Conservation (phyloP, 108 stramenopile species). For the Skeletonema potamos region DNA sequence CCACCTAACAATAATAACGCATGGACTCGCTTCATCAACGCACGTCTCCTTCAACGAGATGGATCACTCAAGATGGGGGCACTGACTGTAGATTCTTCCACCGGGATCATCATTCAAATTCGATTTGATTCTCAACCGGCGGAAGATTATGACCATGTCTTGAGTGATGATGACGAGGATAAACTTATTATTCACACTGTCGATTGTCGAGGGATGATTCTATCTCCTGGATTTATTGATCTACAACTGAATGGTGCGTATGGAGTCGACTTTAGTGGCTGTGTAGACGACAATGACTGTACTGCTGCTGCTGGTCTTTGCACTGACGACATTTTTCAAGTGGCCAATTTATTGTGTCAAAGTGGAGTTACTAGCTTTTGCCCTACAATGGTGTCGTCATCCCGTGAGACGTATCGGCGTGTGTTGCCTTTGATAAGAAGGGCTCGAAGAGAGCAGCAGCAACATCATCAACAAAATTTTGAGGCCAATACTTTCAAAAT, state of each 20-base stretch:
- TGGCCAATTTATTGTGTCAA: conserved; percentile 6
- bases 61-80: conserved; percentile 24
- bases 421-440: conserved; percentile 13
- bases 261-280: conserved; percentile 48
- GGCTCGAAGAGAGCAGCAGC: neutral
- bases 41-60: conserved; percentile 34
- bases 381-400: conserved; percentile 53
- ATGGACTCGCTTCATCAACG: conserved; percentile 21
- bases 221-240: conserved; percentile 62
- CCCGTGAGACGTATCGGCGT: conserved; percentile 22
- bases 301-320: neutral
- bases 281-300: neutral
- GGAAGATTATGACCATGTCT: neutral
- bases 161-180: neutral
- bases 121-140: neutral
- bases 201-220: conserved; percentile 43
- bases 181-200: conserved; percentile 3
- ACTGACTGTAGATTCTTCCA: conserved; percentile 13
- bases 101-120: conserved; percentile 23
- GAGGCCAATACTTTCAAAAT: neutral
- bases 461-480: neutral
- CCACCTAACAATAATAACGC: neutral
- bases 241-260: conserved; percentile 59
- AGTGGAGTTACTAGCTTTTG: conserved; percentile 57
- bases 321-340: conserved; percentile 21